Conservation (phyloP, 2,329 filamentous ascomycete species). For the Pseudogymnoascus pannorum region DNA sequence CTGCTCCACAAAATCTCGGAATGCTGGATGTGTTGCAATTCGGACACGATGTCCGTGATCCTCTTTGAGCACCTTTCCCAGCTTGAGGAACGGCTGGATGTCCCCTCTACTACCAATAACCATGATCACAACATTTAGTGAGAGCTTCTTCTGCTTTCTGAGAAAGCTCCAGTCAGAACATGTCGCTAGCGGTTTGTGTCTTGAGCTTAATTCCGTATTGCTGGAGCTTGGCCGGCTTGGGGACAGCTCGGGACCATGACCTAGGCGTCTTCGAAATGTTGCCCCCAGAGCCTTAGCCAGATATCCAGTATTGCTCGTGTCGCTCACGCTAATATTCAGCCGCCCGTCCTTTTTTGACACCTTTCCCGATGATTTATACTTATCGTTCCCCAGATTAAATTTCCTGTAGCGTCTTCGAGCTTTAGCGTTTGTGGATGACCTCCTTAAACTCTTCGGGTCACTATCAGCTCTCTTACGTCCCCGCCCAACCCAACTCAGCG, state of each 20-base stretch:
- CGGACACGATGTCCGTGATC: slow-evolving; percentile 67
- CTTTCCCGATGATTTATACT: slow-evolving; percentile 57
- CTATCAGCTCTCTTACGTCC: neutral
- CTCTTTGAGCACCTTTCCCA: slow-evolving; percentile 65
- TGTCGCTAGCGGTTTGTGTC: neutral
- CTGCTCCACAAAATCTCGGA: slow-evolving; percentile 66
- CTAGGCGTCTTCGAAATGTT: slow-evolving; percentile 50
- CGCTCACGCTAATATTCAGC: slow-evolving; percentile 64
- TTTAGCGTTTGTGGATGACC: neutral
- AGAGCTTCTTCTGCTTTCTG: slow-evolving; percentile 30
- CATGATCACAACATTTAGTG: slow-evolving; percentile 74
- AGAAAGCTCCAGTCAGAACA: slow-evolving; percentile 15
- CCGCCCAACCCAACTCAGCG: neutral
- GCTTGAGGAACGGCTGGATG: slow-evolving; percentile 70
- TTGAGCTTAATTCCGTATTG: neutral
- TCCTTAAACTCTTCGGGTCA: neutral
- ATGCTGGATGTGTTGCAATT: slow-evolving; percentile 71
- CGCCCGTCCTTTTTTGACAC: slow-evolving; percentile 63
- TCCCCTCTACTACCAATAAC: slow-evolving; percentile 76
- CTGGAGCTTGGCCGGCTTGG: neutral
- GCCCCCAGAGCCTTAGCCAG: slow-evolving; percentile 65
- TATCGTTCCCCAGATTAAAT: slow-evolving; percentile 56
- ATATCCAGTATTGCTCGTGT: slow-evolving; percentile 62
- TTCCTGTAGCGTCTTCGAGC: slow-evolving; percentile 35
- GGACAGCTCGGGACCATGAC: neutral